These are phyloP conservation scores for Lodderomyces parapsilosis DNA, from an alignment of 1,139 yeast genomes.

Conservation along the genomic window DNA sequence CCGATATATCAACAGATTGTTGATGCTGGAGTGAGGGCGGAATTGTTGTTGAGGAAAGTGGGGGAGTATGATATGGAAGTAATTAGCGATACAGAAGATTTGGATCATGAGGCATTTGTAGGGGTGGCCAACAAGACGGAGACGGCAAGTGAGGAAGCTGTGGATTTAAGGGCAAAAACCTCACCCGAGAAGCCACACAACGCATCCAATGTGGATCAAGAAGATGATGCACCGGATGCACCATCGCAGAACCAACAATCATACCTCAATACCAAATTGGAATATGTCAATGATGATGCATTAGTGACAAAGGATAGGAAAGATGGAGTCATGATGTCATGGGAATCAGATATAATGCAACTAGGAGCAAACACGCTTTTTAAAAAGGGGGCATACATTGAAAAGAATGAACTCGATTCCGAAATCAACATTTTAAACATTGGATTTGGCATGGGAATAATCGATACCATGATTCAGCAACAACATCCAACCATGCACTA, in stretches of 20 bases:
- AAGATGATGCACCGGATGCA: slow-evolving; percentile 32
- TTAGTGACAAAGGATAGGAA: slow-evolving; percentile 67
- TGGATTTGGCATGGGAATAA: slow-evolving; percentile 97
- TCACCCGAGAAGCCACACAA: not conserved
- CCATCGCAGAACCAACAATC: slow-evolving; percentile 66
- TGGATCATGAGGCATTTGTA: slow-evolving; percentile 19
- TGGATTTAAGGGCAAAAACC: slow-evolving; percentile 1
- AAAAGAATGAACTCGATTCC: slow-evolving; percentile 26
- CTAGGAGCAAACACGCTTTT: slow-evolving; percentile 73
- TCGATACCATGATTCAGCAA: slow-evolving; percentile 72
- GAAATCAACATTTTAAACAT: slow-evolving; percentile 68
- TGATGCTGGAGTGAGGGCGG: slow-evolving; percentile 90
- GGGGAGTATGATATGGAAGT: slow-evolving; percentile 54
- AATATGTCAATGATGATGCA: slow-evolving; percentile 69
- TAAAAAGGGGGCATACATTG: slow-evolving; percentile 29
- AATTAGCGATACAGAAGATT: slow-evolving; percentile 30
- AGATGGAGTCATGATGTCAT: slow-evolving; percentile 98
- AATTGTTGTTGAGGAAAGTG: slow-evolving; percentile 71
- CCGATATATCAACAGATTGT: slow-evolving; percentile 57
- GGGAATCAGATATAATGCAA: slow-evolving; percentile 86
- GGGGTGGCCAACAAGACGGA: slow-evolving; percentile 10
- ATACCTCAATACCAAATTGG: slow-evolving; percentile 64
- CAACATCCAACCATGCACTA: slow-evolving; percentile 67
- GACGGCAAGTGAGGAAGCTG: slow-evolving; percentile 1
- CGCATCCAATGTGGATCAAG: slow-evolving; percentile 6